phyloP scores from a whole-genome alignment of 495 filamentous ascomycete species.

The Massariosphaeria phaeospora region DNA sequence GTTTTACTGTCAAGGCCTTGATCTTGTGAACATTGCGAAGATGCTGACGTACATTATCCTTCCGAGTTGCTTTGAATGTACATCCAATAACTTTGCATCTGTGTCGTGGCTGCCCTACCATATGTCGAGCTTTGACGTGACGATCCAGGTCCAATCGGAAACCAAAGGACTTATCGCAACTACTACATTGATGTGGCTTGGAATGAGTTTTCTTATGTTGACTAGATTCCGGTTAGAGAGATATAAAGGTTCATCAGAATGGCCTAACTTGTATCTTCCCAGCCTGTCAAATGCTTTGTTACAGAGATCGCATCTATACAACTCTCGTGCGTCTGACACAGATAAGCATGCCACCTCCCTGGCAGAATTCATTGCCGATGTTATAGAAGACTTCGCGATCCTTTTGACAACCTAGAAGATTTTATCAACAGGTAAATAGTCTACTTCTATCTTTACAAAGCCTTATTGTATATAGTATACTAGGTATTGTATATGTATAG shows the following conservation, averaged over 20 bases:
- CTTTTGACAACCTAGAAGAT: too few species aligned
- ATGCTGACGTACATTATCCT: slow-evolving; percentile 14
- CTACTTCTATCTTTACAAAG: too few species aligned
- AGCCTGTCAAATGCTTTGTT: neutral
- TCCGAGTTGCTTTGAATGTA: slow-evolving; percentile 2
- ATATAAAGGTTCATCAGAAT: neutral
- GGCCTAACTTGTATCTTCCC: neutral
- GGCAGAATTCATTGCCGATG: too few species aligned
- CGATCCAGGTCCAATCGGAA: slow-evolving; percentile 6
- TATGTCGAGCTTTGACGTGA: slow-evolving; percentile 1
- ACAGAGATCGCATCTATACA: neutral
- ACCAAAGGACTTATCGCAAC: slow-evolving; percentile 6
- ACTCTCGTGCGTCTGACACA: too few species aligned
- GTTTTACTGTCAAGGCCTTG: too few species aligned
- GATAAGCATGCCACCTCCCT: too few species aligned
- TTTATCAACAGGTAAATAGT: too few species aligned
- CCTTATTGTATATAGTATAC: too few species aligned
- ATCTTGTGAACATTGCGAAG: neutral
- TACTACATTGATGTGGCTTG: slow-evolving; percentile 4
- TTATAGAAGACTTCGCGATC: too few species aligned
- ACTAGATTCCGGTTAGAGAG: neutral
- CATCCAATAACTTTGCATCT: neutral
- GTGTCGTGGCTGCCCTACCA: neutral
- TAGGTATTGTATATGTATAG: too few species aligned
- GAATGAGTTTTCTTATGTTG: slow-evolving; percentile 14